A percentile compares a stretch with the other conserved stretches of the same genome.
Evolutionary conservation across 1,284 basidiomycete species (phyloP).

Genomic region (Ustilago xerochloae): DNA sequence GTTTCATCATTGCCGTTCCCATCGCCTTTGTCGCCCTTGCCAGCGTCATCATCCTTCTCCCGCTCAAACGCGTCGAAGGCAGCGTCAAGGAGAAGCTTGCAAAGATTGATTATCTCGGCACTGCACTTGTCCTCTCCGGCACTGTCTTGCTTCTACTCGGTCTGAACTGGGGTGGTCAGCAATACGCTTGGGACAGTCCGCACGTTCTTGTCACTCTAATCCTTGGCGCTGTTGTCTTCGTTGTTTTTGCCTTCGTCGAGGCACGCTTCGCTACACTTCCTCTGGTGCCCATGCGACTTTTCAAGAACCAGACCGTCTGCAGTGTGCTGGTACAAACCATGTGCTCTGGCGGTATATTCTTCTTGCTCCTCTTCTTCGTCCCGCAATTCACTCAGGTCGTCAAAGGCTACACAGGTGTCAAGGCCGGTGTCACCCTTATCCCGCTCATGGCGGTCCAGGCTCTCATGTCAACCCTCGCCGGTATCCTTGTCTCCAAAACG

Average conservation of each 20-base stretch:
- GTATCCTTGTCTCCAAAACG: conserved; percentile 75
- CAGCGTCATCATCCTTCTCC: conserved; percentile 39
- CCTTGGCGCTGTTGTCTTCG: conserved; percentile 73
- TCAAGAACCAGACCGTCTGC: conserved; percentile 77
- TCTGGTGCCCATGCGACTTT: conserved; percentile 72
- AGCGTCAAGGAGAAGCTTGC: conserved; percentile 34
- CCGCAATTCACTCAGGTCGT: conserved; percentile 82
- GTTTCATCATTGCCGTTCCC: conserved; percentile 46
- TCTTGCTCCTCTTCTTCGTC: conserved; percentile 71
- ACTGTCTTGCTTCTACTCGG: conserved; percentile 70
- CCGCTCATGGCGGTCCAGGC: conserved; percentile 75
- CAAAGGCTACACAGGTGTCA: conserved; percentile 75
- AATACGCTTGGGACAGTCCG: conserved; percentile 67
- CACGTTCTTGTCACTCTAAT: conserved; percentile 72
- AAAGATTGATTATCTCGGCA: conserved; percentile 47
- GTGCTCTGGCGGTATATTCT: conserved; percentile 62
- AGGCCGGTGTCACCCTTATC: conserved; percentile 75
- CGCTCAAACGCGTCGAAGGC: conserved; percentile 51
- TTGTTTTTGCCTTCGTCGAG: conserved; percentile 78
- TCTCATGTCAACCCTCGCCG: conserved; percentile 69
- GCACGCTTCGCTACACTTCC: conserved; percentile 77
- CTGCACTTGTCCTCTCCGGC: conserved; percentile 35
- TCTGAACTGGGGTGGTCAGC: conserved; percentile 74
- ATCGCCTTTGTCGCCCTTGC: conserved; percentile 33
- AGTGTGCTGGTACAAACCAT: conserved; percentile 73